phyloP scores from a whole-genome alignment of 176 grass and related monocot genomes.

The Rhipidocladum racemiflorum region DNA sequence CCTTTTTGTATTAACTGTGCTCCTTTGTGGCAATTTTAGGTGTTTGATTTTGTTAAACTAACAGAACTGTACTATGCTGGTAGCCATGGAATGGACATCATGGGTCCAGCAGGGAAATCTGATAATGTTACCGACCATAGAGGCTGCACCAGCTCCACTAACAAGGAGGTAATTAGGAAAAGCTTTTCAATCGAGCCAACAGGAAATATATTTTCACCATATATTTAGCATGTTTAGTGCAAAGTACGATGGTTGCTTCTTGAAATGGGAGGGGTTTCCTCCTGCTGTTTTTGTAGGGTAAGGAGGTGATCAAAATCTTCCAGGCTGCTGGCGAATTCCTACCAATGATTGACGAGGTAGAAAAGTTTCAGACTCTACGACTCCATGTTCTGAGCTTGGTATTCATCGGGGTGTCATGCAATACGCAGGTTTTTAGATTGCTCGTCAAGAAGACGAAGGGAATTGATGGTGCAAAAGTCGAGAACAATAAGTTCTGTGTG shows the following conservation, averaged over 20 bases:
- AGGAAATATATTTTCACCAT: not conserved
- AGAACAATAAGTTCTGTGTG: conserved; percentile 73
- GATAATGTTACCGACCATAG: not conserved
- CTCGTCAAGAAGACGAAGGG: conserved; percentile 50
- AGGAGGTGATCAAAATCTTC: conserved; percentile 60
- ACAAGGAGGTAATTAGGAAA: not conserved
- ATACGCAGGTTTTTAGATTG: conserved; percentile 60
- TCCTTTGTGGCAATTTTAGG: conserved; percentile 39
- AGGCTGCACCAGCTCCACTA: not conserved
- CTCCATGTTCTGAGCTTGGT: not conserved
- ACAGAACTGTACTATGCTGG: conserved; percentile 74
- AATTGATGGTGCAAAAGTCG: conserved; percentile 53
- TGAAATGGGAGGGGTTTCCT: not conserved
- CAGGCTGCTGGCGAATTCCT: conserved; percentile 65
- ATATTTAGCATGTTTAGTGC: not conserved
- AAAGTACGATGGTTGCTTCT: not conserved
- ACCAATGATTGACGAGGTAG: conserved; percentile 67
- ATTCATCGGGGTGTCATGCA: not conserved
- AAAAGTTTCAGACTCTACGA: not conserved
- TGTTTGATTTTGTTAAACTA: conserved; percentile 75
- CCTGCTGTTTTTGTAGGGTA: conserved; percentile 27
- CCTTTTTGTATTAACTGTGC: not conserved
- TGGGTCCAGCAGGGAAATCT: conserved; percentile 49
- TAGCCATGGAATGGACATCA: conserved; percentile 85
- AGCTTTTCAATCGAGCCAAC: not conserved